phyloP scores from a whole-genome alignment of 2,329 filamentous ascomycete species.

The Cytospora chrysosperma region DNA sequence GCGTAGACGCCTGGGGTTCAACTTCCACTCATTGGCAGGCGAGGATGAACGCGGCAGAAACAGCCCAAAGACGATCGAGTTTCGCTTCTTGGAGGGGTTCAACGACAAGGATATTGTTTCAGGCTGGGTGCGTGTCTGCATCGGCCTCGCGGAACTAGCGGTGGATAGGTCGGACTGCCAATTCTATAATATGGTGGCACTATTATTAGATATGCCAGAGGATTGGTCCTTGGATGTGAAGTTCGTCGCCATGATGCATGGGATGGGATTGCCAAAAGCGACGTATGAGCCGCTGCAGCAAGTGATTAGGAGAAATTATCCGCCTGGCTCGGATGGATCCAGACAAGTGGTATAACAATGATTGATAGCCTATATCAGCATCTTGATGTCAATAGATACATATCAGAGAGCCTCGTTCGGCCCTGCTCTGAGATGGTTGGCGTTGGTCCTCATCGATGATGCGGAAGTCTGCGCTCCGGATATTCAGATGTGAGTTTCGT shows the following conservation, averaged over 20 bases:
- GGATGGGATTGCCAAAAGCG: not conserved
- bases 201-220: slow-evolving; percentile 10
- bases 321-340: not conserved
- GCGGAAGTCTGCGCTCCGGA: too few relatives aligned
- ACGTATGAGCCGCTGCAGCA: slow-evolving; percentile 13
- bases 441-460: too few relatives aligned
- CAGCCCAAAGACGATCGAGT: slow-evolving; percentile 40
- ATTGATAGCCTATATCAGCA: not conserved
- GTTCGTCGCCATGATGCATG: slow-evolving; percentile 9
- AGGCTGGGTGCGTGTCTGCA: slow-evolving; percentile 37
- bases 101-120: slow-evolving; percentile 31
- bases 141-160: slow-evolving; percentile 33
- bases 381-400: not conserved
- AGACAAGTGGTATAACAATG: not conserved
- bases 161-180: slow-evolving; percentile 8
- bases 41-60: slow-evolving; percentile 36
- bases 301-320: slow-evolving; percentile 15
- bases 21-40: slow-evolving; percentile 40
- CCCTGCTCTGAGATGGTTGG: too few relatives aligned
- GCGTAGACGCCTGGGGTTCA: slow-evolving; percentile 41
- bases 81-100: slow-evolving; percentile 40
- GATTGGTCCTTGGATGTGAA: slow-evolving; percentile 7
- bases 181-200: slow-evolving; percentile 15
- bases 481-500: not conserved
- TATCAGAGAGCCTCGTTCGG: not conserved